phyloP scores from a whole-genome alignment of 164 flowering plant genomes.

The Euptelea pleiosperma region DNA sequence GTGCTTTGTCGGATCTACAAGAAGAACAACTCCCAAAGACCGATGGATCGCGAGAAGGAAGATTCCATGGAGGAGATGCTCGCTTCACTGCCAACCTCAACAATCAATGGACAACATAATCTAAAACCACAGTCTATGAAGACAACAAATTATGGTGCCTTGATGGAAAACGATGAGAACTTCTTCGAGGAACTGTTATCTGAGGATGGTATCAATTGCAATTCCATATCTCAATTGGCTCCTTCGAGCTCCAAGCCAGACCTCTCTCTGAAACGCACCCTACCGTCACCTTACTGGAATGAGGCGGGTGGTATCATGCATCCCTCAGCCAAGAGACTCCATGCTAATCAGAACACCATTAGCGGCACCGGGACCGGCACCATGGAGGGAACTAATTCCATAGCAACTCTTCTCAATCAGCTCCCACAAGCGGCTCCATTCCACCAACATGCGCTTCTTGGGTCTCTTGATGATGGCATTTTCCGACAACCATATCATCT shows the following conservation, averaged over 20 bases:
- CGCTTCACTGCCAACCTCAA: conserved; percentile 28
- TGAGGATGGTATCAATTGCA: conserved; percentile 18
- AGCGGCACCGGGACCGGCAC: conserved; percentile 13
- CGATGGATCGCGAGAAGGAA: conserved; percentile 51
- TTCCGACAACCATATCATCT: conserved; percentile 52
- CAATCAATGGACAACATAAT: conserved; percentile 19
- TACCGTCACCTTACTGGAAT: conserved; percentile 33
- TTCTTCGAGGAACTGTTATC: conserved; percentile 39
- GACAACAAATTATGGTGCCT: conserved; percentile 8
- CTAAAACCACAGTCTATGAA: background rate
- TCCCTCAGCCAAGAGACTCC: conserved; percentile 28
- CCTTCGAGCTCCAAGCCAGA: conserved; percentile 27
- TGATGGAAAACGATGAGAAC: conserved; percentile 33
- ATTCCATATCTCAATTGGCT: conserved; percentile 25
- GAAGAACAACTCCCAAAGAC: conserved; percentile 61
- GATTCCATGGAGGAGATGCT: conserved; percentile 59
- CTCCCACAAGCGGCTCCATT: conserved; percentile 32
- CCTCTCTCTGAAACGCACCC: conserved; percentile 22
- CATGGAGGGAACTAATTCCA: conserved; percentile 20
- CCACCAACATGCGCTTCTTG: conserved; percentile 33
- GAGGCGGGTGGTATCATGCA: conserved; percentile 1
- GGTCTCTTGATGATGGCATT: conserved; percentile 46
- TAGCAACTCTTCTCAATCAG: conserved; percentile 41
- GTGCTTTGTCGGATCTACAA: conserved; percentile 92
- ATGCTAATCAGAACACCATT: conserved; percentile 22